Percentiles rank a stretch among this genome's conserved stretches.
Conservation (phyloP, 2,329 filamentous ascomycete genomes). For the Pezicula rhizophila region DNA sequence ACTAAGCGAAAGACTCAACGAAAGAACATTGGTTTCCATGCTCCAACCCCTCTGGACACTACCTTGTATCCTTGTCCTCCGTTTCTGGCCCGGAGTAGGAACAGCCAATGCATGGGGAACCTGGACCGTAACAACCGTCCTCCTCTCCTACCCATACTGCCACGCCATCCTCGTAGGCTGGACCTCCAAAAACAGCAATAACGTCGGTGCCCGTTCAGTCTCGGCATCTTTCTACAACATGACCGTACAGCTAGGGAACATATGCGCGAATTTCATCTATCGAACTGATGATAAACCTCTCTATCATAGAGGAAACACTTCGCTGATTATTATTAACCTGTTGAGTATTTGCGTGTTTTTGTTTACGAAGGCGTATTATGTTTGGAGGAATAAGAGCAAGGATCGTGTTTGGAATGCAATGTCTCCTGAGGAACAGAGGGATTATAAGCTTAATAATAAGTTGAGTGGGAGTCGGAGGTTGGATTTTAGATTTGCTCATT, state of each 20-base stretch:
- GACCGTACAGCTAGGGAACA: slow-evolving; percentile 34
- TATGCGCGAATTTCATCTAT: slow-evolving; percentile 39
- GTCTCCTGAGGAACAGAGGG: slow-evolving; percentile 32
- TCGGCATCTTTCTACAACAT: slow-evolving; percentile 56
- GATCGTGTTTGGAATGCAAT: slow-evolving; percentile 38
- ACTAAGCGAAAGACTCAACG: slow-evolving; percentile 35
- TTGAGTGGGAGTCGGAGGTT: slow-evolving; percentile 33
- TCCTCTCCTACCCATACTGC: slow-evolving; percentile 23
- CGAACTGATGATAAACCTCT: slow-evolving; percentile 45
- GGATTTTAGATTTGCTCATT: slow-evolving; percentile 33
- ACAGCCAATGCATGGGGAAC: slow-evolving; percentile 28
- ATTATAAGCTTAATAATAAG: slow-evolving; percentile 30
- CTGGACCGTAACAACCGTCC: slow-evolving; percentile 29
- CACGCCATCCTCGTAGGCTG: slow-evolving; percentile 31
- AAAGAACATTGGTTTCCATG: slow-evolving; percentile 31
- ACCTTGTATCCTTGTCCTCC: slow-evolving; percentile 31
- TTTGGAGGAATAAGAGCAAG: slow-evolving; percentile 34
- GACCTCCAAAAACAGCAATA: slow-evolving; percentile 52
- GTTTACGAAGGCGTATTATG: slow-evolving; percentile 42
- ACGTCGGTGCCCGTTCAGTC: slow-evolving; percentile 56
- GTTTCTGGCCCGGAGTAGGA: slow-evolving; percentile 21
- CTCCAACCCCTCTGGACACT: slow-evolving; percentile 34
- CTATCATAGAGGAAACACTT: slow-evolving; percentile 51
- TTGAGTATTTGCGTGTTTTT: slow-evolving; percentile 44
- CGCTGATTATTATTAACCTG: slow-evolving; percentile 44